Base-by-base conservation (phyloP, 495 filamentous ascomycete genomes). In the Penicillium macrosclerotiorum region DNA sequence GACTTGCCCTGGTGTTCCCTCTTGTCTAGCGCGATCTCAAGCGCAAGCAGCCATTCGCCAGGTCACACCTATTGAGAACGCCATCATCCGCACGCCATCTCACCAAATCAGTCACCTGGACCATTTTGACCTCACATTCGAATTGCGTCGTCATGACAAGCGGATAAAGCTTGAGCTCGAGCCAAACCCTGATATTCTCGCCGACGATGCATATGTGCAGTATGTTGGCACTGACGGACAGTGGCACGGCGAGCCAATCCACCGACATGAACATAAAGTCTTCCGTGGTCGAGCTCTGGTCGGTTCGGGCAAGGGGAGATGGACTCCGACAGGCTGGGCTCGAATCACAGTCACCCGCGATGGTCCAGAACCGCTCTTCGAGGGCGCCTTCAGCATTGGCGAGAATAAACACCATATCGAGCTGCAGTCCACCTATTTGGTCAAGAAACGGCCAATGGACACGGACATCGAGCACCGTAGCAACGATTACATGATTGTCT, bases 171-270 rank as follows among this genome's bases (percentile, higher is more conserved):
- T 98, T 33, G 75, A 79, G 37, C 78, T 97, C 26, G 84, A 95
- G 63, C 93, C 93, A 19, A 98, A 96, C 58, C 82, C 95, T 67
- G 89, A 96, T 66, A 86, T 97, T 41, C 72, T 96, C 18, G 75
- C 82, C 18, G 81, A 86, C 2, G 84, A 87, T 58, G 88, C 90
- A 2, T 80, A 70, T 34, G 67, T 98, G 4, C 74, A 81, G 35
- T 86, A 90, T 59, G 61, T 96, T 13, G 79, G 73, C 43, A 61
- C 74, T 13, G 80, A 94, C 60, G 93, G 93, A 22, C 52, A 90
- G 16, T 69, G 57, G 20, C 63, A 68, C 3, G 69, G 71, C 17
- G 88, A 94, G 62, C 69, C 70, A 17, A 77, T 98, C 37, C 65
- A 85, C 17, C 76, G 90, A 35, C 64, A 73, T 37, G 82, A 83